Evolutionary conservation across 495 filamentous ascomycete species (phyloP), one percentile per base, ranked within the genome.

Genomic region (Neurospora sp.): DNA sequence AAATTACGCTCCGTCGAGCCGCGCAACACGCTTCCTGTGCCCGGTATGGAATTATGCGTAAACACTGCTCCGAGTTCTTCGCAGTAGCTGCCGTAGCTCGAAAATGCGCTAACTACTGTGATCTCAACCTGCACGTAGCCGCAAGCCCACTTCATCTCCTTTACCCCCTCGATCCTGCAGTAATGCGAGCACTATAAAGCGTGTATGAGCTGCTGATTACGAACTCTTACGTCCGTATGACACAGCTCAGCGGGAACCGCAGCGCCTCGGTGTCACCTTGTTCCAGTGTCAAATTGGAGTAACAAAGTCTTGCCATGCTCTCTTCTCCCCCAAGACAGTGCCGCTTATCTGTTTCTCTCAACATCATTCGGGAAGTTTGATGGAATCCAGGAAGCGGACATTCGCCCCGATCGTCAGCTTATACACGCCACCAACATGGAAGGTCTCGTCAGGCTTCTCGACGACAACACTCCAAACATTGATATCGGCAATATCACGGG

Each of bases 161-260:
- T 71, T 70, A 37, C 28, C 62, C 66, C 40, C 73, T 78, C 79
- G 81, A 82, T 82, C 79, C 79, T 81, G 79, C 79, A 81, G 78
- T 76, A 71, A 70, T 72, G 77, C 77, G 77, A 72, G 59, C 69
- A 78, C 66, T 73, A 71, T 72, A 74, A 73, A 71, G 54, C 38
- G 42, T 54, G 36, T 40, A 24, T 42, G 39, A 31, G 71, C 70
- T 70, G 73, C 39, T 36, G 28, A 69, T 48, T 73, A 75, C 73
- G 76, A 74, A 76, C 72, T 79, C 73, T 78, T 78, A 78, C 79
- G 78, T 73, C 79, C 78, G 80, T 80, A 81, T 71, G 45, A 69
- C n/a, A 40, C 71, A 69, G 42, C 31, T 54, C 66, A 43, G 43
- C 36, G 71, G 62, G 62, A 69, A n/a, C 15, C n/a, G 11, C 48